Base-by-base conservation (phyloP, 2,329 filamentous ascomycete genomes). In the Pestalotiopsis sp. region DNA sequence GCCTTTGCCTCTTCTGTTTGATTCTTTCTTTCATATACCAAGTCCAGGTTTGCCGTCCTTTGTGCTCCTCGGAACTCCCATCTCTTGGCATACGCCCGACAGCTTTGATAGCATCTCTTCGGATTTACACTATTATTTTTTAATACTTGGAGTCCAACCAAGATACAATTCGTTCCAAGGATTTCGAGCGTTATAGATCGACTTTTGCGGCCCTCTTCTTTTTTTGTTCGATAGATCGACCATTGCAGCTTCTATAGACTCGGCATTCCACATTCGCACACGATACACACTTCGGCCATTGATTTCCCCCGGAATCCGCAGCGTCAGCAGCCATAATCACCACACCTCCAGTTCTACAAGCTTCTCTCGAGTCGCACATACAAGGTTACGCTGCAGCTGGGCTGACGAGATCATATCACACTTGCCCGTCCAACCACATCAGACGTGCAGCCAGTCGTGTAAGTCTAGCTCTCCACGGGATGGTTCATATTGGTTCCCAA, bases 1-100 rank as follows among this genome's bases (percentile, higher is more conserved):
- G 70, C 67, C 75, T 76, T 71, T 77, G 72, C 61, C 45, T 73
- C 67, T 72, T 67, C 64, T 69, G 67, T 70, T 69, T 56, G 25
- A 36, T 45, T 41, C 66, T 57, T 67, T 56, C 71, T 69, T 70
- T 63, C 60, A 65, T 36, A 75, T 72, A 71, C 70, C 69, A 71
- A 71, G 61, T 60, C 62, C 39, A 67, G 12, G 23, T 69, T 61
- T 61, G 66, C 69, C 56, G 69, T 67, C 73, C 71, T 72, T 75
- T 71, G 67, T 69, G 67, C 49, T 60, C 36, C 68, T 68, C 61
- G 69, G 71, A 60, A 62, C 70, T 7, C 31, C 68, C 56, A 49
- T 68, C 71, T 71, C 69, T 72, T 68, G 70, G 59, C 68, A 67
- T 71, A 12, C 25, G 67, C 68, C 58, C 67, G 69, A 66, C 14